A percentile compares a stretch with the other conserved stretches of the same genome.
phyloP scores from a whole-genome alignment of 129 eudicot species.

The Centrapalus pauciflorus region DNA sequence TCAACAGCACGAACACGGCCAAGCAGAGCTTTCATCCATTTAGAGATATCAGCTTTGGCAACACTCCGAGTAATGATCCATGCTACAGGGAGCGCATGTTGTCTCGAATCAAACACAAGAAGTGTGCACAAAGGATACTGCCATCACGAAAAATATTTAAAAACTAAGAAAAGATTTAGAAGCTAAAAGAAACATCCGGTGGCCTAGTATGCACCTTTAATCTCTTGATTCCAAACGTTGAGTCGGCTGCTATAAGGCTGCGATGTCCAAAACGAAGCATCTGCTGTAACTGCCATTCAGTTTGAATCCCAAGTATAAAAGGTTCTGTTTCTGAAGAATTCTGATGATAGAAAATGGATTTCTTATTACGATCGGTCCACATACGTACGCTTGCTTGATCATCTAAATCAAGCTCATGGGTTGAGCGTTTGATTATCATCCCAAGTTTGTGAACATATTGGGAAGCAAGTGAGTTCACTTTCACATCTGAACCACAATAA shows the following conservation, averaged over 20 bases:
- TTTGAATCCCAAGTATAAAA: slow-evolving; percentile 87
- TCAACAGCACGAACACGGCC: slow-evolving; percentile 72
- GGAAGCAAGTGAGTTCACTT: slow-evolving; percentile 65
- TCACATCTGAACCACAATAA: slow-evolving; percentile 71
- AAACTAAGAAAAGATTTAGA: background rate
- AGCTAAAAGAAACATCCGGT: background rate
- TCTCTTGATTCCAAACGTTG: slow-evolving; percentile 82
- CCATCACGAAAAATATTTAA: slow-evolving; percentile 26
- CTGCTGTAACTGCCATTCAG: slow-evolving; percentile 98
- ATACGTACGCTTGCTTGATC: slow-evolving; percentile 85
- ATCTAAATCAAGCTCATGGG: slow-evolving; percentile 95
- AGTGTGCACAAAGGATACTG: slow-evolving; percentile 97
- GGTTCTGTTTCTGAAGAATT: slow-evolving; percentile 72
- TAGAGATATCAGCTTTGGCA: slow-evolving; percentile 70
- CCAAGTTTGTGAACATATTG: slow-evolving; percentile 96
- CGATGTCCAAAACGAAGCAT: slow-evolving; percentile 93
- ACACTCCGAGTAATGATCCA: slow-evolving; percentile 90
- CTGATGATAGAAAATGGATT: slow-evolving; percentile 64
- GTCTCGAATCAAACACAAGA: slow-evolving; percentile 92
- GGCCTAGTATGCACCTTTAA: slow-evolving; percentile 49
- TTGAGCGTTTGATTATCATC: slow-evolving; percentile 78
- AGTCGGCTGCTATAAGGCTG: slow-evolving; percentile 80
- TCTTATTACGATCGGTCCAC: slow-evolving; percentile 88
- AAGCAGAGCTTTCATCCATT: slow-evolving; percentile 91
- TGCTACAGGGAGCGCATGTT: slow-evolving; percentile 96